phyloP scores from a whole-genome alignment of 371 early-diverging fungal genomes.

The Rhizopus arrhizus region DNA sequence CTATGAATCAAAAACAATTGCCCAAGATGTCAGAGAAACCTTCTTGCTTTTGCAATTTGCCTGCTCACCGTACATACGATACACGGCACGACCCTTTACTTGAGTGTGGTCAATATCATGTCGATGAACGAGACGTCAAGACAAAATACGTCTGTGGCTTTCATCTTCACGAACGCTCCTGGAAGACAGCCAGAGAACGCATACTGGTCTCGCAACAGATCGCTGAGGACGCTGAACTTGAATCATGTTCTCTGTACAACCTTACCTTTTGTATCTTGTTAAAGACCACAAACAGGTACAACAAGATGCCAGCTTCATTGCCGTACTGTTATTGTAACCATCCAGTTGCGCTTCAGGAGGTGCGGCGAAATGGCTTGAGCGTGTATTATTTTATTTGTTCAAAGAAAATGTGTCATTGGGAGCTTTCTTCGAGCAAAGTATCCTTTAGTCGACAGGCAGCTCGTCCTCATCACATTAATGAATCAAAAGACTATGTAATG shows the following conservation, averaged over 20 bases:
- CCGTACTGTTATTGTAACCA: neutral
- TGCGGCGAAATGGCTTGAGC: too few species aligned
- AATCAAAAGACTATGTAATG: too few species aligned
- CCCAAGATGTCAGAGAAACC: neutral
- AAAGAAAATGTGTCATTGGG: too few species aligned
- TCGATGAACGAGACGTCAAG: neutral
- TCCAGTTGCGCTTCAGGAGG: neutral
- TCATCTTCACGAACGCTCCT: neutral
- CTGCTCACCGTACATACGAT: neutral
- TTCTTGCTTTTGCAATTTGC: neutral
- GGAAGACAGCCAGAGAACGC: neutral
- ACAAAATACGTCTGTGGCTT: neutral
- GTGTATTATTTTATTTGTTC: too few species aligned
- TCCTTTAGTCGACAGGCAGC: too few species aligned
- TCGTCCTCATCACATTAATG: too few species aligned
- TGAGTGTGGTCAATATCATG: neutral
- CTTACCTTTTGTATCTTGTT: neutral
- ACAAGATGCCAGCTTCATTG: neutral
- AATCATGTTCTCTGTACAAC: neutral
- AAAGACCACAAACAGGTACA: neutral
- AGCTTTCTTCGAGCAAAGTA: too few species aligned
- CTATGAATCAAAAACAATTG: neutral
- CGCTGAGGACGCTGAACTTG: neutral
- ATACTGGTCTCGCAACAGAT: neutral
- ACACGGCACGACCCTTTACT: neutral